Conservation (phyloP, 345 rosid species). For the Mercurialis annua region DNA sequence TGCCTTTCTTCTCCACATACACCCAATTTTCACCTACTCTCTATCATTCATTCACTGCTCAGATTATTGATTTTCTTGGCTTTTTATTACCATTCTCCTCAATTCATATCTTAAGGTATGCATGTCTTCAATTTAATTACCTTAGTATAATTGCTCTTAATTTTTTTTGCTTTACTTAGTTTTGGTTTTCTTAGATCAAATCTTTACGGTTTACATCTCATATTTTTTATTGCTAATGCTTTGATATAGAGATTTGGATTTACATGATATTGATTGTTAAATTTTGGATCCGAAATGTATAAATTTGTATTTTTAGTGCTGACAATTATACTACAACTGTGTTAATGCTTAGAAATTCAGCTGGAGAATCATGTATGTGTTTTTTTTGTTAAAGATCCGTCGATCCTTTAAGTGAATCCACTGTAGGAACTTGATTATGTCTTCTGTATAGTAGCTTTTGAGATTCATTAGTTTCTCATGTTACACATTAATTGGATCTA, state of each 20-base stretch:
- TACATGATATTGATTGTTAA: conserved; percentile 9
- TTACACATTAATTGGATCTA: not conserved
- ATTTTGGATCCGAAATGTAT: not conserved
- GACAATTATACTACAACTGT: not conserved
- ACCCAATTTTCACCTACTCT: not conserved
- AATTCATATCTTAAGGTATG: conserved; percentile 22
- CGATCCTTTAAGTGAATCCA: not conserved
- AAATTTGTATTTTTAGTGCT: not conserved
- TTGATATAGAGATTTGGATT: conserved; percentile 8
- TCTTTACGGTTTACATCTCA: not conserved
- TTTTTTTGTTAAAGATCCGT: not conserved
- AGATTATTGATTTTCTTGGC: conserved; percentile 26
- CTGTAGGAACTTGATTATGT: not conserved
- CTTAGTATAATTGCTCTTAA: not conserved
- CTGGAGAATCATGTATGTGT: not conserved
- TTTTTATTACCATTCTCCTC: not conserved
- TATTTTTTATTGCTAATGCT: too few species aligned
- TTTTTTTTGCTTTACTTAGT: conserved; percentile 1
- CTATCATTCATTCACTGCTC: conserved; percentile 10
- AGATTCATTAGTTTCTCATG: not conserved
- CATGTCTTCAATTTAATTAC: not conserved
- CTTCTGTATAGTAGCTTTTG: not conserved
- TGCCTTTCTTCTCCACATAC: not conserved
- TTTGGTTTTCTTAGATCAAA: not conserved
- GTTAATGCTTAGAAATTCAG: not conserved